These are phyloP conservation scores for Climacium dendroides DNA, from an alignment of 225 moss, liverwort and hornwort species.

Conservation along the genomic window DNA sequence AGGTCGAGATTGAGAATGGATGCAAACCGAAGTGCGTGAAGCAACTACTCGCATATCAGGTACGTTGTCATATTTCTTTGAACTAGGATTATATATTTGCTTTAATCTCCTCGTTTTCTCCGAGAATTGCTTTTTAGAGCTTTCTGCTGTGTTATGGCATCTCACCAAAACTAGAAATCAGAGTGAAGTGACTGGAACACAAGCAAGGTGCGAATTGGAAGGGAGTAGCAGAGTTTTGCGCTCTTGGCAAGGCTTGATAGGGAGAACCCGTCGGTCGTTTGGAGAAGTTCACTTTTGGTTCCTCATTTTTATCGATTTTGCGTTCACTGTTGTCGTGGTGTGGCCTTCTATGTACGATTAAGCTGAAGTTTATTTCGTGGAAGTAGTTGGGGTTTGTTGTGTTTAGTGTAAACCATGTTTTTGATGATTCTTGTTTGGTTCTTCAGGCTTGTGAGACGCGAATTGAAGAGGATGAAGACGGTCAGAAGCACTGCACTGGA, in stretches of 20 bases:
- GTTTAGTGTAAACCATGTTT: neutral
- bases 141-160: neutral
- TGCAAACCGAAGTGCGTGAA: constrained; percentile 61
- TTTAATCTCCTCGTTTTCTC: neutral
- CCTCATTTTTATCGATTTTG: neutral
- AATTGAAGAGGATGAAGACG: constrained; percentile 37
- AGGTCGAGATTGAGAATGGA: constrained; percentile 22
- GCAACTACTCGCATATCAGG: constrained; percentile 41
- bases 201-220: neutral
- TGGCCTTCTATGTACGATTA: neutral
- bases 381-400: neutral
- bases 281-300: neutral
- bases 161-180: neutral
- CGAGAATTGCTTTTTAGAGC: neutral
- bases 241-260: neutral
- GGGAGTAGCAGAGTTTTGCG: neutral
- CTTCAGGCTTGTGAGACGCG: constrained; percentile 43
- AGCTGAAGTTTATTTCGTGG: neutral
- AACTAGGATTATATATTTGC: neutral
- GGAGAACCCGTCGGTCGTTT: neutral
- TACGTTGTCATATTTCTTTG: neutral
- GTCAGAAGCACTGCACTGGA: constrained; percentile 52
- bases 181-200: neutral
- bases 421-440: neutral
- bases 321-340: neutral